Conservation (phyloP, 2,329 filamentous ascomycete species). For the Pyrenochaeta sp. region DNA sequence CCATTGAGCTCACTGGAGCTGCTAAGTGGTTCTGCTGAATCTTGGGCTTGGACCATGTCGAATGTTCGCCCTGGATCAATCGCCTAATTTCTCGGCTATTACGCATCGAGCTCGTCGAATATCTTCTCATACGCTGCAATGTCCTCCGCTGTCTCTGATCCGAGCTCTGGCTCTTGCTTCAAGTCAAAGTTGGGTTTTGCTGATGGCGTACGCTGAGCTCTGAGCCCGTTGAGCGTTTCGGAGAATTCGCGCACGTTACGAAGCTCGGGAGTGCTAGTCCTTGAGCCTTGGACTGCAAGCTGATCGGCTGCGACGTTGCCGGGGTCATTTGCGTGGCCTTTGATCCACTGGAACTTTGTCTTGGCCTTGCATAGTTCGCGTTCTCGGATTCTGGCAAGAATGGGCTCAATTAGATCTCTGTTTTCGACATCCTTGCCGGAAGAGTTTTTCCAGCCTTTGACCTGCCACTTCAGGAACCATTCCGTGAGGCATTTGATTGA, state of each 20-base stretch:
- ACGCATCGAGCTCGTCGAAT: too few species aligned
- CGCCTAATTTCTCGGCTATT: too few species aligned
- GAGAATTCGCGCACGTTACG: constrained; percentile 15
- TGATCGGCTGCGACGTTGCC: constrained; percentile 84
- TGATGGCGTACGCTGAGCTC: neutral
- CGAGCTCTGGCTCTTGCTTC: neutral
- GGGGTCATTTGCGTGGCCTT: constrained; percentile 75
- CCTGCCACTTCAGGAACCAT: constrained; percentile 82
- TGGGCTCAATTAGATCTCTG: constrained; percentile 78
- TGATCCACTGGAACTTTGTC: constrained; percentile 86
- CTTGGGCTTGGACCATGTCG: too few species aligned
- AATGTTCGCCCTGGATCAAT: too few species aligned
- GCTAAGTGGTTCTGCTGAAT: too few species aligned
- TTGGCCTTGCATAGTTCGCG: constrained; percentile 60
- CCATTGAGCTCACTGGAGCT: too few species aligned
- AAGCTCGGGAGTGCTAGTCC: constrained; percentile 20
- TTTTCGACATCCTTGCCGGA: constrained; percentile 80
- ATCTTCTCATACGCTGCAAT: too few species aligned
- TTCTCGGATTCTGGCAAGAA: constrained; percentile 75
- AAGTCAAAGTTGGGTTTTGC: neutral
- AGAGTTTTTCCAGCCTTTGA: constrained; percentile 79
- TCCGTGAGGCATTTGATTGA: constrained; percentile 86
- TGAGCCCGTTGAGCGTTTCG: constrained; percentile 12
- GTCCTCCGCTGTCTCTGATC: too few species aligned
- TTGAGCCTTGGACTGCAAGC: constrained; percentile 27